Percentiles rank a stretch among this genome's conserved stretches.
phyloP scores from a whole-genome alignment of 2,329 filamentous ascomycete species.

The Stemphylium vesicarium region DNA sequence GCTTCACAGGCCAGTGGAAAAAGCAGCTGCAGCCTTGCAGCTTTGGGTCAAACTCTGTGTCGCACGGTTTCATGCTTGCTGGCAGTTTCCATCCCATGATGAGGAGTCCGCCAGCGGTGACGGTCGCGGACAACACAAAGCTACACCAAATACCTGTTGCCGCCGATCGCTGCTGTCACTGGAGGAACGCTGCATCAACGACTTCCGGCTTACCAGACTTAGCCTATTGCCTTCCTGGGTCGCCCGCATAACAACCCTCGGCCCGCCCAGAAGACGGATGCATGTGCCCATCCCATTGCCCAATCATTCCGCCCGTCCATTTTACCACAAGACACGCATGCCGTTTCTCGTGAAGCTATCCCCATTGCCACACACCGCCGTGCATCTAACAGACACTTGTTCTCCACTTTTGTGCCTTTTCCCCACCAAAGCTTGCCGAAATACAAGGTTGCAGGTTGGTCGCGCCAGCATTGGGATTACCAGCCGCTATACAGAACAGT shows the following conservation, averaged over 20 bases:
- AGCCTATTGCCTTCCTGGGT: slow-evolving; percentile 12
- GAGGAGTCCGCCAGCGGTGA: too few species aligned
- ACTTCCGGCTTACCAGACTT: slow-evolving; percentile 13
- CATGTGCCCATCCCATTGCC: background rate
- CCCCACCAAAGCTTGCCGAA: background rate
- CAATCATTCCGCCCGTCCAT: slow-evolving; percentile 7
- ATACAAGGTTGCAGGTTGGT: background rate
- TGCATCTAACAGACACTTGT: background rate
- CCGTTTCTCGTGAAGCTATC: slow-evolving; percentile 5
- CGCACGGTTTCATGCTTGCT: slow-evolving; percentile 24
- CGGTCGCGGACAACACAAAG: background rate
- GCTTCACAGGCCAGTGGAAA: slow-evolving; percentile 21
- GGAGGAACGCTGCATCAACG: slow-evolving; percentile 19
- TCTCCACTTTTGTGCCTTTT: background rate
- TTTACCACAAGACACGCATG: slow-evolving; percentile 7
- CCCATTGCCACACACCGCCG: slow-evolving; percentile 12
- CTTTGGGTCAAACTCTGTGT: slow-evolving; percentile 10
- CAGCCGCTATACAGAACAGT: background rate
- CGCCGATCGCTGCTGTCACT: slow-evolving; percentile 10
- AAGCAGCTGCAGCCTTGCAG: slow-evolving; percentile 27
- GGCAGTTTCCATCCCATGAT: background rate
- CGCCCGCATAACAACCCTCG: slow-evolving; percentile 10
- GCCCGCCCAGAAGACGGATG: slow-evolving; percentile 14
- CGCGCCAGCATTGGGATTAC: background rate
- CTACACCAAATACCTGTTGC: background rate